Evolutionary conservation across 306 rosid species (phyloP).

Genomic region (Vigna hirtella): DNA sequence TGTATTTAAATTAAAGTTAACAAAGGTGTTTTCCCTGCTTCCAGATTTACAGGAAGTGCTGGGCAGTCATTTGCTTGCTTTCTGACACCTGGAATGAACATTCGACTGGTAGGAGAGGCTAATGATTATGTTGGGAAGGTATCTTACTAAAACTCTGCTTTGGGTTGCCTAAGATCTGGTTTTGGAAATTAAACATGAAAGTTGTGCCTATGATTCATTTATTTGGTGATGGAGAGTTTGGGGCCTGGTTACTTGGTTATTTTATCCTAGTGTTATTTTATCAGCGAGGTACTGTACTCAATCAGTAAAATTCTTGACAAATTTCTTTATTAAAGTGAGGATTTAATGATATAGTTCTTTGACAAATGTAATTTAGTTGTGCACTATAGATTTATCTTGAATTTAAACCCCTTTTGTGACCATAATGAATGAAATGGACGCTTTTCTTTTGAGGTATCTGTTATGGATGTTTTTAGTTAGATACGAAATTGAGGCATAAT

Average conservation of each 20-base stretch:
- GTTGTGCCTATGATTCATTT: slow-evolving; percentile 25
- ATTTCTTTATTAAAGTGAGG: neutral
- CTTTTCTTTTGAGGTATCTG: slow-evolving; percentile 10
- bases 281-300: neutral
- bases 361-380: slow-evolving; percentile 15
- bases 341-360: slow-evolving; percentile 5
- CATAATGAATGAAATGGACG: slow-evolving; percentile 25
- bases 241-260: slow-evolving; percentile 14
- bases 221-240: slow-evolving; percentile 15
- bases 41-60: slow-evolving; percentile 95
- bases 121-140: slow-evolving; percentile 99
- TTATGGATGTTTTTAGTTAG: slow-evolving; percentile 11
- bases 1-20: slow-evolving; percentile 43
- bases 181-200: slow-evolving; percentile 32
- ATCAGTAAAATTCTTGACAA: neutral
- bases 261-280: slow-evolving; percentile 7
- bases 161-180: slow-evolving; percentile 18
- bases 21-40: slow-evolving; percentile 11
- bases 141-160: slow-evolving; percentile 22
- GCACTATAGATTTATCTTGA: slow-evolving; percentile 11
- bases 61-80: slow-evolving; percentile 99
- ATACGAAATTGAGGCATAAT: slow-evolving; percentile 24
- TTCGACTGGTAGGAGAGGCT: slow-evolving; percentile 94
- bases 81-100: slow-evolving; percentile 98
- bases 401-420: neutral